Base-by-base conservation (phyloP, 2,329 filamentous ascomycete species). In the Aureobasidium mangrovei region DNA sequence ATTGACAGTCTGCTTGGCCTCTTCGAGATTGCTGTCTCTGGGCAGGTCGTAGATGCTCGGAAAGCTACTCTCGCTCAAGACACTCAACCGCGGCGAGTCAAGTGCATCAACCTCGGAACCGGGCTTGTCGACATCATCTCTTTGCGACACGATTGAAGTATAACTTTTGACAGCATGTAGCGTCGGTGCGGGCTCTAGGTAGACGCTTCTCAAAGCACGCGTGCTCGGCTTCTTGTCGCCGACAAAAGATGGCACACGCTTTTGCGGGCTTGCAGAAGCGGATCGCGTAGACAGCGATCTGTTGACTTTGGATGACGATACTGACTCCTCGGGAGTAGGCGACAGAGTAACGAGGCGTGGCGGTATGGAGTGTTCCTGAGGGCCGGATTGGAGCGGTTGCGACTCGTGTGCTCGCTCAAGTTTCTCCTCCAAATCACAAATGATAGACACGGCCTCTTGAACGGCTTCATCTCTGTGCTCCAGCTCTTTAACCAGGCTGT, bases 391-490 rank as follows among this genome's bases (percentile, higher is more conserved):
- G 26, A n/a, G 5, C 7, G 33, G 47, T 29, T 44, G 24, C 10
- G 24, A n/a, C 12, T 27, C 6, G 10, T 51, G 39, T 5, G 27
- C 27, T 28, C 41, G 40, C 12, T 61, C 56, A 7, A 67, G 57
- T 38, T 61, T 64, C 12, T 79, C 77, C 64, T 88, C 84, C 12
- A 87, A 70, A 27, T 73, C 72, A 48, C 85, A 78, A 59, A 88
- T 88, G 72, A 87, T 81, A 29, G 77, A 74, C 4, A 87, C 82
- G 3, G 85, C 85, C 62, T 88, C 84, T 58, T 83, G 80, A 1
- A 88, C 75, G 4, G 84, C 85, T 63, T 82, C 82, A 66, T 88
- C 85, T 18, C 84, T 75, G 68, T 82, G 82, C 59, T 85, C 81
- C 52, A 87, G 64, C 64, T 86, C 83, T 2, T 70, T 66, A 24